A percentile compares a stretch with the other conserved stretches of the same genome.
Conservation (phyloP, 177 flowering plant species). For the Vitis hybrid region DNA sequence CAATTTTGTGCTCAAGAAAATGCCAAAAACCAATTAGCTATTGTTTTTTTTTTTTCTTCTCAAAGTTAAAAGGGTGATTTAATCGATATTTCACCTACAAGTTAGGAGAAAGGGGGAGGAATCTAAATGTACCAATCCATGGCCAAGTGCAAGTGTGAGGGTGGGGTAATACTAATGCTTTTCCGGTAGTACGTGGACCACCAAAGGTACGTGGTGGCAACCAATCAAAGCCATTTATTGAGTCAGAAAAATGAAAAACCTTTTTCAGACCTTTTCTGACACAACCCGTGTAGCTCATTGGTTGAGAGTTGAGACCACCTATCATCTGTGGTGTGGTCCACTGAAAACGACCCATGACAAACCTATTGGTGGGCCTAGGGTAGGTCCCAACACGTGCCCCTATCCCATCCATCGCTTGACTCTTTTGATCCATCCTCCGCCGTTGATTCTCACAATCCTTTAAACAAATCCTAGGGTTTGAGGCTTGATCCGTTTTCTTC, state of each 20-base stretch:
- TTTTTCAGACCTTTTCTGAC: conserved; percentile 11
- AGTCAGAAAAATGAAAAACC: background rate
- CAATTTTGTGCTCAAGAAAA: too few species aligned
- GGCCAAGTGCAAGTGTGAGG: background rate
- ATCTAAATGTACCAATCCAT: background rate
- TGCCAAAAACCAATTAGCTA: too few species aligned
- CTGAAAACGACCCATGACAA: background rate
- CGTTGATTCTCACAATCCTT: background rate
- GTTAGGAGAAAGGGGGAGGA: background rate
- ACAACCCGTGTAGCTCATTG: conserved; percentile 9
- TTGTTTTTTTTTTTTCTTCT: too few species aligned
- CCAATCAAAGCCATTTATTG: conserved; percentile 7
- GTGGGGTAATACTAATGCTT: background rate
- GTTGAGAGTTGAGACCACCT: conserved; percentile 12
- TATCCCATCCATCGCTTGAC: background rate
- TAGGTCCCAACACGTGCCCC: conserved; percentile 19
- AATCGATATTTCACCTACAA: too few species aligned
- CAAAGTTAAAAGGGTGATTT: too few species aligned
- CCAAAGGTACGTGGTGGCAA: background rate
- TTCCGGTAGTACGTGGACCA: conserved; percentile 9
- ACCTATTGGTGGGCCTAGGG: background rate
- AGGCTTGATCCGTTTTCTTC: background rate
- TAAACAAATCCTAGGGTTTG: conserved; percentile 5
- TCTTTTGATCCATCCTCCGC: background rate
- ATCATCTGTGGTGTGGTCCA: conserved; percentile 9